Evolutionary conservation across 352 stramenopile genomes (phyloP).

Genomic region (Peronospora tabacina): DNA sequence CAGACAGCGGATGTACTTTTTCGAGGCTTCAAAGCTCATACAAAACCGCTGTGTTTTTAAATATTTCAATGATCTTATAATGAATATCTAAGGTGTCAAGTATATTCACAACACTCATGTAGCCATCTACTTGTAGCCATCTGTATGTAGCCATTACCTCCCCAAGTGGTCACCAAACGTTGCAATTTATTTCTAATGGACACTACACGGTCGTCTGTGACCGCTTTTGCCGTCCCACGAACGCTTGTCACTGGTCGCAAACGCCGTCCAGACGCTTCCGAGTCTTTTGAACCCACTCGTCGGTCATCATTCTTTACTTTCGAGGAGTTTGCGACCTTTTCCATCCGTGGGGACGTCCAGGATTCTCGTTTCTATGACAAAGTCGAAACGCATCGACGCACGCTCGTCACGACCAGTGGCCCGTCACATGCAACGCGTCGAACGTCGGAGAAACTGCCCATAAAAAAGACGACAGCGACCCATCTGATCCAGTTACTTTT

Average conservation of each 20-base stretch:
- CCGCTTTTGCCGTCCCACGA: conserved; percentile 43
- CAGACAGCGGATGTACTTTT: too few relatives aligned
- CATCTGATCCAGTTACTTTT: conserved; percentile 33
- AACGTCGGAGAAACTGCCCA: background rate
- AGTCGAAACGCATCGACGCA: conserved; percentile 23
- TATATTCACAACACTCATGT: too few relatives aligned
- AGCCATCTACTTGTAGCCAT: too few relatives aligned
- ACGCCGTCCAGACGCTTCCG: conserved; percentile 15
- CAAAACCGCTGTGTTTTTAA: too few relatives aligned
- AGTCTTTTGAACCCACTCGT: too few relatives aligned
- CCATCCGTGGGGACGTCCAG: conserved; percentile 17
- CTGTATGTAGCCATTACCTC: too few relatives aligned
- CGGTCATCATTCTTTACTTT: conserved; percentile 28
- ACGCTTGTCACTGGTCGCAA: conserved; percentile 39
- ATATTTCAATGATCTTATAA: too few relatives aligned
- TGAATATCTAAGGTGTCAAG: too few relatives aligned
- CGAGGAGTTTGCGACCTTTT: conserved; percentile 35
- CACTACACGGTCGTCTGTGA: background rate
- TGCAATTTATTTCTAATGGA: conserved; percentile 3
- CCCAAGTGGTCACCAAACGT: background rate
- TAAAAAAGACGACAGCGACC: conserved; percentile 12
- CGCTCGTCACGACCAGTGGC: conserved; percentile 13
- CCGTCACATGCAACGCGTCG: background rate
- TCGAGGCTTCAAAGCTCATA: too few relatives aligned
- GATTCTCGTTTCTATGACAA: conserved; percentile 24